Evolutionary conservation across 495 filamentous ascomycete genomes (phyloP).

Genomic region (Hyaloscypha finlandica): DNA sequence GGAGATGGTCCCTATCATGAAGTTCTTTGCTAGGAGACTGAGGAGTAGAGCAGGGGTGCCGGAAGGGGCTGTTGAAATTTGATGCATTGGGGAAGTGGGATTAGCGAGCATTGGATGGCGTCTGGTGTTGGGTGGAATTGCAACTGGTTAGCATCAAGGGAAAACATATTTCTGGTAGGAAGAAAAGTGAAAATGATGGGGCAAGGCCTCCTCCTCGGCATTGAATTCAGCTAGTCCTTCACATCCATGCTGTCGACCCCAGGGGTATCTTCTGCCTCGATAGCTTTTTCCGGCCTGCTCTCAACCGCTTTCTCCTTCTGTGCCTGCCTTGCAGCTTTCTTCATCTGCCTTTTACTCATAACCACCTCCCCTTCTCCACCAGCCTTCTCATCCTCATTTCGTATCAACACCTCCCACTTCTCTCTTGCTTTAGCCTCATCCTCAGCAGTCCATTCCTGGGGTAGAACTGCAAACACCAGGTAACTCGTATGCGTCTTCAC

Average conservation of each 20-base stretch:
- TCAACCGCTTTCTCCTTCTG: conserved; percentile 42
- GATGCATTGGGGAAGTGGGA: not conserved
- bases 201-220: conserved; percentile 16
- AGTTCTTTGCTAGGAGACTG: conserved; percentile 81
- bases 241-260: not conserved
- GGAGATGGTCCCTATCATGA: conserved; percentile 92
- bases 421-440: conserved; percentile 71
- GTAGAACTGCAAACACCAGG: conserved; percentile 89
- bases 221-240: not conserved
- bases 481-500: conserved; percentile 95
- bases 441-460: conserved; percentile 78
- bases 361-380: conserved; percentile 36
- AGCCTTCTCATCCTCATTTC: conserved; percentile 35
- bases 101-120: not conserved
- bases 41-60: conserved; percentile 50
- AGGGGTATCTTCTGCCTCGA: not conserved
- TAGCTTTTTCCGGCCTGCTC: not conserved
- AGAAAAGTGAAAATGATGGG: no score
- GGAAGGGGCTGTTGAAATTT: conserved; percentile 32
- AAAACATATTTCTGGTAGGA: no score
- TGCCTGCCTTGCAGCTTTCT: conserved; percentile 54
- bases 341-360: conserved; percentile 53
- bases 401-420: conserved; percentile 55
- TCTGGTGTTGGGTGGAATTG: not conserved
- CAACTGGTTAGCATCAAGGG: no score